Conservation (phyloP, 1,284 basidiomycete genomes). For the Sphaerobolus stellatus region DNA sequence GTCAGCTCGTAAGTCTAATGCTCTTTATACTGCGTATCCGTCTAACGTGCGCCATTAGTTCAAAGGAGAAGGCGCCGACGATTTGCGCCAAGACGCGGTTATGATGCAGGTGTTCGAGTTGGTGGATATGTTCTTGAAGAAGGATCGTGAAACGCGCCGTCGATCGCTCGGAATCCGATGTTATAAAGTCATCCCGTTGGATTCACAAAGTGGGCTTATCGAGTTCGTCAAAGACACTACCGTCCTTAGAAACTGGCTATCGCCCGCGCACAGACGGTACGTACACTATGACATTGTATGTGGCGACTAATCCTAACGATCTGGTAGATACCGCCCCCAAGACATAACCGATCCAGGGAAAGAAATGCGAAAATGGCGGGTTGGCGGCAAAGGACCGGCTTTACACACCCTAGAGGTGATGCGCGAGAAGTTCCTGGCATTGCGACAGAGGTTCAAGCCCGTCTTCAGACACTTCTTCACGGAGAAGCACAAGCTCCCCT, state of each 20-base stretch:
- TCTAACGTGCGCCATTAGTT: slow-evolving; percentile 54
- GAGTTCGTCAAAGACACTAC: slow-evolving; percentile 88
- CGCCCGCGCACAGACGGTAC: slow-evolving; percentile 59
- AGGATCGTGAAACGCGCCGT: slow-evolving; percentile 74
- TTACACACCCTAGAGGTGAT: slow-evolving; percentile 28
- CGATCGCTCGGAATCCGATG: slow-evolving; percentile 76
- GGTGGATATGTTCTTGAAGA: slow-evolving; percentile 76
- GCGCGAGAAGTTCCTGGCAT: slow-evolving; percentile 49
- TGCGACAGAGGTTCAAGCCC: slow-evolving; percentile 67
- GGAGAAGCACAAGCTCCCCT: slow-evolving; percentile 83
- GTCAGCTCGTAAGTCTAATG: slow-evolving; percentile 69
- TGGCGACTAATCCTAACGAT: neutral
- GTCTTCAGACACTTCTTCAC: slow-evolving; percentile 95
- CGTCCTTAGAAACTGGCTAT: slow-evolving; percentile 67
- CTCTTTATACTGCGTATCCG: neutral
- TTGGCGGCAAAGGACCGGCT: slow-evolving; percentile 29
- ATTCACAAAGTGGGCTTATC: slow-evolving; percentile 79
- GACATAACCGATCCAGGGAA: slow-evolving; percentile 29
- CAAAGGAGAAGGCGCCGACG: slow-evolving; percentile 88
- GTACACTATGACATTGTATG: slow-evolving; percentile 15
- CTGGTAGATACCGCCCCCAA: slow-evolving; percentile 42
- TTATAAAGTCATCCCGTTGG: slow-evolving; percentile 89
- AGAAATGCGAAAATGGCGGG: slow-evolving; percentile 22
- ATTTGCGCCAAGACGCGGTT: slow-evolving; percentile 94
- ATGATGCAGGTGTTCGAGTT: slow-evolving; percentile 98